phyloP scores from a whole-genome alignment of 2,329 filamentous ascomycete genomes.

The Fusarium sororula region DNA sequence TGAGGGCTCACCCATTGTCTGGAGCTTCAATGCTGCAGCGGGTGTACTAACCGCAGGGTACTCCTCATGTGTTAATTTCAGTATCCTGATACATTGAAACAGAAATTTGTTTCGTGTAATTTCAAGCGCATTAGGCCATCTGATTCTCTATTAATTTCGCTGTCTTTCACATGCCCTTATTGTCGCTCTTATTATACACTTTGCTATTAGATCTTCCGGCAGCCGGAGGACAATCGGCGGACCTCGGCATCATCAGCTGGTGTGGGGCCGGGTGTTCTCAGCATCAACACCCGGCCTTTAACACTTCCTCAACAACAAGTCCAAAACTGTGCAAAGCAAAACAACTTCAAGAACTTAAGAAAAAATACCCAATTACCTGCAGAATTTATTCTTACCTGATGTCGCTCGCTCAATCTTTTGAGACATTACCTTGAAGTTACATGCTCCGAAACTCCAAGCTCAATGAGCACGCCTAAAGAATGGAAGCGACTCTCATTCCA shows the following conservation, averaged over 20 bases:
- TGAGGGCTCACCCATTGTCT: background rate
- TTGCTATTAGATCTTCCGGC: background rate
- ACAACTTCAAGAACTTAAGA: no score
- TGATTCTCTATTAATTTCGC: background rate
- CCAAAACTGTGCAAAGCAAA: background rate
- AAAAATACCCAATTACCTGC: no score
- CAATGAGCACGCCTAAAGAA: constrained; percentile 20
- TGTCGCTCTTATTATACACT: background rate
- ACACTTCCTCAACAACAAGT: background rate
- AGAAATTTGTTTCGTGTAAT: background rate
- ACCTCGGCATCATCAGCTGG: constrained; percentile 28
- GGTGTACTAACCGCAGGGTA: background rate
- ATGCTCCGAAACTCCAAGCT: background rate
- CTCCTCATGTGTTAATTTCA: background rate
- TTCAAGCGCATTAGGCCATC: background rate
- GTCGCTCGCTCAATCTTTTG: no score
- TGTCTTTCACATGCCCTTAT: background rate
- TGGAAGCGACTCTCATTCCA: constrained; percentile 43
- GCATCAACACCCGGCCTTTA: background rate
- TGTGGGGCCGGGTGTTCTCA: background rate
- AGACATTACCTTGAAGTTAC: background rate
- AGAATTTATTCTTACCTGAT: background rate
- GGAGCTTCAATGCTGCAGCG: background rate
- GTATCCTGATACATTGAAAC: background rate
- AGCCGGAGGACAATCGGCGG: background rate